These are phyloP conservation scores for Gossypium ekmanianum DNA, from an alignment of 345 rosid genomes.

Conservation along the genomic window DNA sequence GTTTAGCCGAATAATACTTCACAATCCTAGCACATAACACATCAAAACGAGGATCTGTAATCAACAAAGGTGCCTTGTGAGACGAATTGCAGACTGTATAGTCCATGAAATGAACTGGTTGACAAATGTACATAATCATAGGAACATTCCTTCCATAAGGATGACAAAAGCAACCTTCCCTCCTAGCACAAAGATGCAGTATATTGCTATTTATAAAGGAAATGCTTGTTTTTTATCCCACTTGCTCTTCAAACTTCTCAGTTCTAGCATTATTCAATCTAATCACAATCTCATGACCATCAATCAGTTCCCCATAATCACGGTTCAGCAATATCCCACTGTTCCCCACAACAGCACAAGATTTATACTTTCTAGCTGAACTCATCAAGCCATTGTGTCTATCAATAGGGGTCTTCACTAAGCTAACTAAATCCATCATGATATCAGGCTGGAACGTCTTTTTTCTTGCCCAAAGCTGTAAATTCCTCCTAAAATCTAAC, in stretches of 20 bases:
- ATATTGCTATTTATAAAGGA: slow-evolving; percentile 90
- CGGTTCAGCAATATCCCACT: slow-evolving; percentile 69
- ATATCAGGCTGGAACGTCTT: slow-evolving; percentile 51
- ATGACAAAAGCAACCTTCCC: slow-evolving; percentile 67
- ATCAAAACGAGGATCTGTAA: slow-evolving; percentile 85
- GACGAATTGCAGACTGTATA: slow-evolving; percentile 60
- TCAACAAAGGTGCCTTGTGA: slow-evolving; percentile 50
- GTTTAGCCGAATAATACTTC: slow-evolving; percentile 75
- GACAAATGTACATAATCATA: slow-evolving; percentile 77
- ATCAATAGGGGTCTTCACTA: slow-evolving; percentile 58
- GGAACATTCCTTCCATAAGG: slow-evolving; percentile 73
- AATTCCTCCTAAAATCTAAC: slow-evolving; percentile 61
- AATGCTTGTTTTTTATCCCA: slow-evolving; percentile 67
- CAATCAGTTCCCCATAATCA: slow-evolving; percentile 59
- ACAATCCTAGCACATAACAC: slow-evolving; percentile 65
- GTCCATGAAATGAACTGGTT: slow-evolving; percentile 79
- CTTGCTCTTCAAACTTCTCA: slow-evolving; percentile 43
- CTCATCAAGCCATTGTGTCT: slow-evolving; percentile 34
- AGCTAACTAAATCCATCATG: slow-evolving; percentile 57
- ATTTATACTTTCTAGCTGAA: slow-evolving; percentile 39
- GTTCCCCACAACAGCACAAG: slow-evolving; percentile 94
- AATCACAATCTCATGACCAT: slow-evolving; percentile 77
- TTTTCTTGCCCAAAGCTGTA: slow-evolving; percentile 57
- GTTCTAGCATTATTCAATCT: slow-evolving; percentile 83
- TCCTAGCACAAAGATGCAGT: slow-evolving; percentile 64